Evolutionary conservation across 768 basidiomycete species (phyloP), one percentile per base, ranked within the genome.

Genomic region (Kwoniella dendrophila): DNA sequence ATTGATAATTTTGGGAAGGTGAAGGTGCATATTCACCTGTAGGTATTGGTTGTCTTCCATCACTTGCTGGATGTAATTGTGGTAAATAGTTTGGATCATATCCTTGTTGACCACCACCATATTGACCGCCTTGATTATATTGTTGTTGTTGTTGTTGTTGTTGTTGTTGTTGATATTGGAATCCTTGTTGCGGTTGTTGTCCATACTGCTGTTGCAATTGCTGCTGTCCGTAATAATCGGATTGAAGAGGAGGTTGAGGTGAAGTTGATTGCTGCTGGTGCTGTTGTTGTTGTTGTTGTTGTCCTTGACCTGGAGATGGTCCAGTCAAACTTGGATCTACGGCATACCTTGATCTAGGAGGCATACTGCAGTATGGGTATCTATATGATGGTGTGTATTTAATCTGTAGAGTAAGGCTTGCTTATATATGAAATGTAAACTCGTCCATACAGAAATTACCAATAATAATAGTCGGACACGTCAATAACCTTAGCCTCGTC

Each of bases 271-370:
- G 55, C 43, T 36, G 50, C 14, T 62, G 56, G 10, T 48, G 43
- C 29, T 55, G 56, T 36, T 52, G 58, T 18, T 22, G 30, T 8
- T 20, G 56, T 18, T 26, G 67, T 40, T n/a, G 18, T 44, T 36
- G 26, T 36, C 33, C 38, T 6, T 50, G 43, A n/a, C 33, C 45
- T 47, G 62, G 63, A 38, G 47, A 36, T 50, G 50, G 58, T 27
- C 49, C 55, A 36, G 64, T 62, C 30, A 75, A 52, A 58, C 73
- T 72, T 30, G 75, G 75, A 33, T 77, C 75, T 2, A 77, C 75
- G 3, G 73, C 75, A 56, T 77, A 75, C 34, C 75, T 56, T 16
- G 75, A 76, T 30, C 74, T 47, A 1, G 74, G 74, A 30, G 74
- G 72, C 74, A 76, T 76, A 29, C 1, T 45, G 38, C n/a, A 20